Evolutionary conservation across 2,329 filamentous ascomycete species (phyloP), one percentile per base, ranked within the genome.

Genomic region (Pestalotiopsis sp.): DNA sequence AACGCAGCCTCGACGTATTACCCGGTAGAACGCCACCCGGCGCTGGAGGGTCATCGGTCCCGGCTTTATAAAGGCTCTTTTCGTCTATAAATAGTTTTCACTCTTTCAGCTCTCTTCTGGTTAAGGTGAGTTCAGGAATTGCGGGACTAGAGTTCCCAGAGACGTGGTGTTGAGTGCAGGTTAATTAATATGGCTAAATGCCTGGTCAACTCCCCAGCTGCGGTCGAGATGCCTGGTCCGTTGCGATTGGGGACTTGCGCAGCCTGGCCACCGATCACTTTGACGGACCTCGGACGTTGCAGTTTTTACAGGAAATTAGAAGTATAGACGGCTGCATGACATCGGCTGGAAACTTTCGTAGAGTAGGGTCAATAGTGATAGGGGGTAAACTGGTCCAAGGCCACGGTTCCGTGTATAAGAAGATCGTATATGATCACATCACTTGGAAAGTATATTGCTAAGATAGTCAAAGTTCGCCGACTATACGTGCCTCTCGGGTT

Each of bases 141-240:
- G 59, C 59, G 25, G 25, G 59, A 62, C 27, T 62, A 11, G 59
- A 36, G 36, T 39, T 67, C 27, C 65, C 65, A 52, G 56, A 31
- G 56, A 39, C 56, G 36, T 67, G 65, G 65, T 41, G 65, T 49
- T 67, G 65, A 56, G 20, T 49, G 65, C 56, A 45, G 65, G 65
- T 36, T 67, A 67, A 67, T 67, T 67, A 67, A 67, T 67, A 67
- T 67, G 65, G 65, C 65, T 67, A 67, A 67, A 67, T 67, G n/a
- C 14, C 65, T 14, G 6, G 27, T 14, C 31, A 59, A 6, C 2
- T 52, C 31, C 31, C 31, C 52, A 57, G n/a, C 20, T 57, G 45
- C 20, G 63, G 25, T 66, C 31, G 41, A 67, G 65, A 17, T 5
- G 17, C 52, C 38, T 31, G 13, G 38, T n/a, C 36, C 27, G 65